These are phyloP conservation scores for Colletotrichum endophyticum DNA, from an alignment of 2,329 filamentous ascomycete genomes.

Conservation along the genomic window DNA sequence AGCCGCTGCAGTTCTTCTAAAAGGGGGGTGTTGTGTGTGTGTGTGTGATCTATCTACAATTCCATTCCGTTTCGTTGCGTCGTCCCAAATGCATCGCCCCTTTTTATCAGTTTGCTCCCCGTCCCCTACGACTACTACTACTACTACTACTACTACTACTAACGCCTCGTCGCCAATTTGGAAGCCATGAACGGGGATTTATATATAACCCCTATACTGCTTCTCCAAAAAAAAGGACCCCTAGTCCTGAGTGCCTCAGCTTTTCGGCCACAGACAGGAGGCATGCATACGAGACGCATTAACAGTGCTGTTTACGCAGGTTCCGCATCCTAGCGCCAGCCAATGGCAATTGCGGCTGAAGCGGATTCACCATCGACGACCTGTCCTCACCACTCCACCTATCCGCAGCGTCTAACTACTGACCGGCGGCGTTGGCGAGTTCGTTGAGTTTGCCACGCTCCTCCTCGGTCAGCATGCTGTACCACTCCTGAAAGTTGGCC, in stretches of 20 bases:
- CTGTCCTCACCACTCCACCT: not conserved
- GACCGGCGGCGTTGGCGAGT: constrained; percentile 43
- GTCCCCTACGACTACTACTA: not conserved
- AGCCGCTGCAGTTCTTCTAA: not conserved
- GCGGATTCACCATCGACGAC: not conserved
- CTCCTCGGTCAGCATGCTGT: constrained; percentile 56
- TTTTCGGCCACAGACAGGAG: not conserved
- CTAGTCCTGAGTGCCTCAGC: not conserved
- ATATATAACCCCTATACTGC: not conserved
- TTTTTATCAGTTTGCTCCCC: not conserved
- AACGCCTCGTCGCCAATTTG: not conserved
- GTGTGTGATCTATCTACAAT: not conserved
- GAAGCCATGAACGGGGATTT: not conserved
- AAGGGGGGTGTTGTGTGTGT: not conserved
- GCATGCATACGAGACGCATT: not conserved
- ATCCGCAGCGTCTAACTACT: constrained; percentile 20
- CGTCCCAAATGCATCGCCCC: not conserved
- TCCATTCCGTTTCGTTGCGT: not conserved
- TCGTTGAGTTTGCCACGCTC: constrained; percentile 63
- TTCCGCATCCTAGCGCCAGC: constrained; percentile 13
- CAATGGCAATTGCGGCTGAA: constrained; percentile 8
- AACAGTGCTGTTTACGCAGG: constrained; percentile 13
- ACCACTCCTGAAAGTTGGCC: constrained; percentile 62
- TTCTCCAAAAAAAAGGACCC: not conserved
- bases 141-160: not conserved